These are phyloP conservation scores for Ascocoryne sarcoides DNA, from an alignment of 2,329 filamentous ascomycete species.

Conservation along the genomic window DNA sequence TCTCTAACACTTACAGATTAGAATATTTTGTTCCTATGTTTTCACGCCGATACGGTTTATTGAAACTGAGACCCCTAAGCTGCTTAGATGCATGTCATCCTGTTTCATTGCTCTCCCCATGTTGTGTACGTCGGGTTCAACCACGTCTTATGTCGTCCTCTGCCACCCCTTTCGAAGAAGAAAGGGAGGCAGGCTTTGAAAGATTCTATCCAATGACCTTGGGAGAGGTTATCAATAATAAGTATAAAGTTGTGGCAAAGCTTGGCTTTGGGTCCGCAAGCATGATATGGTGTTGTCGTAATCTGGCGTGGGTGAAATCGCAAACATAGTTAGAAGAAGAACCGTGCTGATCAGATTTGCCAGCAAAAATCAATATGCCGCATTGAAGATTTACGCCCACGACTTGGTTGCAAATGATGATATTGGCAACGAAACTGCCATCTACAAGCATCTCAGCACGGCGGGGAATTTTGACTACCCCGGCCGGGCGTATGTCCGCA, in stretches of 20 bases:
- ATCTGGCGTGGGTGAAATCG: constrained; percentile 25
- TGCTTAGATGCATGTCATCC: no score
- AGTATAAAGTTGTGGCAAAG: constrained; percentile 37
- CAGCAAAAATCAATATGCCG: constrained; percentile 19
- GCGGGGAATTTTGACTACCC: constrained; percentile 16
- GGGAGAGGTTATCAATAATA: constrained; percentile 33
- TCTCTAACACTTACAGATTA: no score
- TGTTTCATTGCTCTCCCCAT: no score
- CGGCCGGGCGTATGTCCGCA: constrained; percentile 14
- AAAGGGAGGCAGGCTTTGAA: no score
- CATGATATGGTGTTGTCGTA: constrained; percentile 37
- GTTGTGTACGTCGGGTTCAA: no score
- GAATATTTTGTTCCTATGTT: no score
- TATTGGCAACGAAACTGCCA: constrained; percentile 17
- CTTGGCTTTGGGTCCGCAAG: constrained; percentile 37
- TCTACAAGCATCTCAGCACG: constrained; percentile 19
- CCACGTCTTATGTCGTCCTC: no score
- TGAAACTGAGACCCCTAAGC: no score
- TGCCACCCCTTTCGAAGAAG: no score
- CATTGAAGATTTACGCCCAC: constrained; percentile 18
- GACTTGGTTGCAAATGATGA: constrained; percentile 20
- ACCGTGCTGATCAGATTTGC: constrained; percentile 16
- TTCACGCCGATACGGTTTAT: no score
- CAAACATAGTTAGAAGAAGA: constrained; percentile 8
- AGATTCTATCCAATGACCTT: constrained; percentile 25